phyloP scores from a whole-genome alignment of 768 basidiomycete species.

The Russula vinacea region DNA sequence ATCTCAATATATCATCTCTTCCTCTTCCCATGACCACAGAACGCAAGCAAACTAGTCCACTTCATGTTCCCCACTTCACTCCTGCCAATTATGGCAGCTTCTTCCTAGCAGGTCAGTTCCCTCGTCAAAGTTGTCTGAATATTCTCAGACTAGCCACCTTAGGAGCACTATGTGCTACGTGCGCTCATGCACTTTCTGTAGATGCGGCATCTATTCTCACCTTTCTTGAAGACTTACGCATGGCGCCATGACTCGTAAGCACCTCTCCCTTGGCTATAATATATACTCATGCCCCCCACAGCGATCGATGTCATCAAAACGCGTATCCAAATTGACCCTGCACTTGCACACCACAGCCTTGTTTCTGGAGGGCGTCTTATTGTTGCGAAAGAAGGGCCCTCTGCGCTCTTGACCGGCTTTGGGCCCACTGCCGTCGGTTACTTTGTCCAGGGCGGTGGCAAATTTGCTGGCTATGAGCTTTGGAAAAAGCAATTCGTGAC shows the following conservation, averaged over 20 bases:
- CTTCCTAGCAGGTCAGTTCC: constrained; percentile 54
- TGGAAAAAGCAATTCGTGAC: constrained; percentile 71
- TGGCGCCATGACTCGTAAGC: constrained; percentile 74
- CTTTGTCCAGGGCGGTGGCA: constrained; percentile 63
- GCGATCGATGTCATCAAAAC: constrained; percentile 87
- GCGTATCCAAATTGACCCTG: constrained; percentile 80
- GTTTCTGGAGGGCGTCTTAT: constrained; percentile 66
- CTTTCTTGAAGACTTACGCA: constrained; percentile 61
- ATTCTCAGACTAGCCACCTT: background rate
- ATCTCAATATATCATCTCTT: too few species aligned
- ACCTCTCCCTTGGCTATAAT: background rate
- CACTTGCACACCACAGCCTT: constrained; percentile 60
- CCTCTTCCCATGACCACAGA: constrained; percentile 6
- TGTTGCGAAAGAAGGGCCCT: constrained; percentile 64
- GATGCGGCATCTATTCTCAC: constrained; percentile 2
- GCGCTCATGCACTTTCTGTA: constrained; percentile 30
- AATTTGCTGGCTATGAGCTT: constrained; percentile 82
- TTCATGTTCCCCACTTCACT: constrained; percentile 27
- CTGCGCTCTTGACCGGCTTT: constrained; percentile 75
- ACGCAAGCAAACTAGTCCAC: constrained; percentile 21
- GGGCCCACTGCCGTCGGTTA: constrained; percentile 91
- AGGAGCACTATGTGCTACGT: constrained; percentile 59
- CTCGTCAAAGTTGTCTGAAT: background rate
- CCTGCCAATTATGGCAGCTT: constrained; percentile 58
- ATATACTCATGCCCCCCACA: constrained; percentile 31